Evolutionary conservation across 2,329 filamentous ascomycete species (phyloP), one percentile per base, ranked within the genome.

Genomic region (Hirsutella thompsonii): DNA sequence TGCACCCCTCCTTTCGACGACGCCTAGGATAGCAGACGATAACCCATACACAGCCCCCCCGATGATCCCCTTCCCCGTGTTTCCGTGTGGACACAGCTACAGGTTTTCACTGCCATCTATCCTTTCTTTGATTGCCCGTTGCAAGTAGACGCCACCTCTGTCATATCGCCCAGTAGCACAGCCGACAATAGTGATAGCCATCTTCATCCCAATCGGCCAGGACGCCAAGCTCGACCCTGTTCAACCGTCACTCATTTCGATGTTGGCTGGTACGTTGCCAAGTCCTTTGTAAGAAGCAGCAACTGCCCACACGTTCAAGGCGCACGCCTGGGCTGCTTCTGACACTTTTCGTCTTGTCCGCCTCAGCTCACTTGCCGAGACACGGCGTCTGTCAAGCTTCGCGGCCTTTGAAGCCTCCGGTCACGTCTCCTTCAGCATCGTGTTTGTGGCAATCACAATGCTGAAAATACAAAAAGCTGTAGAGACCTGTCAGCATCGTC

Each of bases 401-500:
- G 14, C 18, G 32, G 14, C 32, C 32, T 16, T n/a, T 8, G 14
- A 33, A 33, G 18, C 8, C 14, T 5, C 14, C 32, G 4, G n/a
- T 16, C 8, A n/a, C 16, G 8, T 33, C 32, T 14, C 18, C 32
- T 16, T 16, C 16, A n/a, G 13, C n/a, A 33, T 16, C 3, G 14
- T 8, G 2, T 16, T 13, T 33, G 14, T 6, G 16, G 13, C 6
- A 18, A 20, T 39, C 76, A 86, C 63, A 86, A 72, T 57, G 81
- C 81, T 48, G 81, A 86, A 63, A 86, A 86, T 52, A 86, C 81
- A 63, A 86, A 86, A 54, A 86, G 68, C 81, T 86, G 48, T 44
- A 43, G 26, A 20, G 5, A 5, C 13, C 10, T 13, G 32, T 33
- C 16, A 33, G 32, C 16, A 16, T n/a, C 32, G 8, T 33, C 8